Conservation (phyloP, 2,329 filamentous ascomycete genomes). For the Pyrenochaeta sp. region DNA sequence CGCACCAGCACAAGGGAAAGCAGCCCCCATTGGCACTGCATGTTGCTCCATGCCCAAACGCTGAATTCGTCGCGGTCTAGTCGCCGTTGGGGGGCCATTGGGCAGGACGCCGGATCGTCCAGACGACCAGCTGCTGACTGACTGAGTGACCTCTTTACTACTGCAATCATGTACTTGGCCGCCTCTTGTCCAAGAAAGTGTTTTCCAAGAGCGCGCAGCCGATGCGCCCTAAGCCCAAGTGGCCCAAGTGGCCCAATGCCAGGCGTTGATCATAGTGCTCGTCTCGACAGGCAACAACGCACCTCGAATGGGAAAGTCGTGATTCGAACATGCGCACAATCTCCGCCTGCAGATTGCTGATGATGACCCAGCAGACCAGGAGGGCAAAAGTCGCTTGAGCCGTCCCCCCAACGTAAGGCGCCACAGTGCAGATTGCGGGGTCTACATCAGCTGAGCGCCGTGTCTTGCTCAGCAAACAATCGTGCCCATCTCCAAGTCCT, state of each 20-base stretch:
- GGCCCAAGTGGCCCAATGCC: not conserved
- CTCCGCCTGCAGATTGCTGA: no score
- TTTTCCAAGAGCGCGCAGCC: not conserved
- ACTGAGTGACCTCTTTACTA: no score
- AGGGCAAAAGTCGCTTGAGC: no score
- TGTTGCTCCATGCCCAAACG: not conserved
- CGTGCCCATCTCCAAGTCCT: no score
- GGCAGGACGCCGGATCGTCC: not conserved
- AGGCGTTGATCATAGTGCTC: no score
- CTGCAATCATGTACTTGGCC: not conserved
- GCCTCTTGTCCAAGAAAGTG: not conserved
- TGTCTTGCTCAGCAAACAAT: no score
- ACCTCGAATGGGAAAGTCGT: no score
- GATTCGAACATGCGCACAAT: no score
- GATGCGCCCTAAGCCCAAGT: constrained; percentile 3
- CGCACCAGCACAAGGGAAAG: not conserved
- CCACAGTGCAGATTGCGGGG: constrained; percentile 9
- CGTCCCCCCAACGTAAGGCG: no score
- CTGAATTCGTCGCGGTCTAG: not conserved
- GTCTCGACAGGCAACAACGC: no score
- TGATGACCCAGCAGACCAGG: no score
- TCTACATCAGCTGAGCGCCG: constrained; percentile 12
- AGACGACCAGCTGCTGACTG: constrained; percentile 3
- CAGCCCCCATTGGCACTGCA: not conserved
- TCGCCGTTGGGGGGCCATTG: constrained; percentile 3